Percentiles rank a stretch among this genome's conserved stretches.
Conservation (phyloP, 495 filamentous ascomycete genomes). For the Amniculicola lignicola region DNA sequence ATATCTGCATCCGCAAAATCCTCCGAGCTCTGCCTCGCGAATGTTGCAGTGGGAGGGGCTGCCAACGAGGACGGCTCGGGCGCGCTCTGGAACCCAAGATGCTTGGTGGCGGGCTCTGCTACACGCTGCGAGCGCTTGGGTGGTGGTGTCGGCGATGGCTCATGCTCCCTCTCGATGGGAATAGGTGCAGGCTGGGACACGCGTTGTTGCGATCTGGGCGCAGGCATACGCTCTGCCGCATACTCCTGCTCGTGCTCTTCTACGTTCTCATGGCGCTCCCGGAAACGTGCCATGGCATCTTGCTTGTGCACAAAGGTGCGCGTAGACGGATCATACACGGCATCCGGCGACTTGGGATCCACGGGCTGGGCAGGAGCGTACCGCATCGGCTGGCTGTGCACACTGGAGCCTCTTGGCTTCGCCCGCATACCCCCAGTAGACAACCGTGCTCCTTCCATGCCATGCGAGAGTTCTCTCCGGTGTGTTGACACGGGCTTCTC, state of each 20-base stretch:
- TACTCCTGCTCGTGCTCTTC: constrained; percentile 5
- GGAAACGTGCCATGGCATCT: constrained; percentile 11
- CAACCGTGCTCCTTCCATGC: constrained; percentile 48
- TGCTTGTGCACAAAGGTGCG: constrained; percentile 31
- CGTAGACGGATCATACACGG: constrained; percentile 34
- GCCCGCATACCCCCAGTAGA: constrained; percentile 34
- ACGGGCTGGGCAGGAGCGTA: constrained; percentile 13
- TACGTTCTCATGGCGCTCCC: constrained; percentile 4
- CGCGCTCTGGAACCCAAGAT: neutral
- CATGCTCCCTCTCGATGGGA: neutral
- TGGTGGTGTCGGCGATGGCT: constrained; percentile 3
- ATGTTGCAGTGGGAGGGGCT: neutral
- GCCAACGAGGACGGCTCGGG: neutral
- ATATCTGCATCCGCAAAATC: constrained; percentile 23
- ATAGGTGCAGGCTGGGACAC: neutral
- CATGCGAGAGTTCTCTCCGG: constrained; percentile 48
- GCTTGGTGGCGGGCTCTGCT: neutral
- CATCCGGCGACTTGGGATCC: constrained; percentile 27
- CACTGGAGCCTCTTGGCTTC: constrained; percentile 43
- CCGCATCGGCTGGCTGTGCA: no score
- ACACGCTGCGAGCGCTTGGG: neutral
- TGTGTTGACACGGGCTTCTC: constrained; percentile 54
- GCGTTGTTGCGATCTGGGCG: neutral
- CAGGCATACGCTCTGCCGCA: neutral
- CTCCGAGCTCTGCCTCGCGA: constrained; percentile 22